A percentile compares a stretch with the other conserved stretches of the same genome.
These are phyloP conservation scores for Boletus sensibilis DNA, from an alignment of 768 basidiomycete species.

Conservation along the genomic window DNA sequence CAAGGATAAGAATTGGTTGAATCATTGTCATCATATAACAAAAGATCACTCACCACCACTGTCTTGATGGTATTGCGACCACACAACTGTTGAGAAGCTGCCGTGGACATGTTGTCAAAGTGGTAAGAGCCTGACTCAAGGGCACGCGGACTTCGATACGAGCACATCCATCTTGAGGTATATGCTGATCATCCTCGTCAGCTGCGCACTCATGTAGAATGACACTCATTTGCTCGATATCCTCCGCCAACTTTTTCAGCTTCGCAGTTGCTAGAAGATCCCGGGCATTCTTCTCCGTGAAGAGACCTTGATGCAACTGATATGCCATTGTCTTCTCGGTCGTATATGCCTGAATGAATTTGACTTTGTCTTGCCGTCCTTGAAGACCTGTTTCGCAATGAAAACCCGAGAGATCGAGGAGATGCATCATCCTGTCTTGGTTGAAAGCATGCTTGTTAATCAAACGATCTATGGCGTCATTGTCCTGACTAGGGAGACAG, in stretches of 20 bases:
- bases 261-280: neutral
- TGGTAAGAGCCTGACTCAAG: too few species aligned
- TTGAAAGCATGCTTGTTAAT: too few species aligned
- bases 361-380: neutral
- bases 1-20: neutral
- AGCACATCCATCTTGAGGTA: slow-evolving; percentile 6
- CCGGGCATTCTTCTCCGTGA: neutral
- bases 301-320: slow-evolving; percentile 1
- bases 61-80: neutral
- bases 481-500: too few species aligned
- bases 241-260: neutral
- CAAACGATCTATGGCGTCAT: too few species aligned
- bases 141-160: neutral
- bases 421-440: too few species aligned
- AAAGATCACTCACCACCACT: slow-evolving; percentile 6
- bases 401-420: too few species aligned
- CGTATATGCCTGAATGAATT: slow-evolving; percentile 7
- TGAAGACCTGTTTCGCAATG: too few species aligned
- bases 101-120: too few species aligned
- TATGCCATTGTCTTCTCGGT: slow-evolving; percentile 10
- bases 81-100: neutral
- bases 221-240: neutral
- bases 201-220: neutral
- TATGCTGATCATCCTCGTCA: neutral
- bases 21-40: too few species aligned